Base-by-base conservation (phyloP, 2,329 filamentous ascomycete species). In the Pestalotiopsis sp. region DNA sequence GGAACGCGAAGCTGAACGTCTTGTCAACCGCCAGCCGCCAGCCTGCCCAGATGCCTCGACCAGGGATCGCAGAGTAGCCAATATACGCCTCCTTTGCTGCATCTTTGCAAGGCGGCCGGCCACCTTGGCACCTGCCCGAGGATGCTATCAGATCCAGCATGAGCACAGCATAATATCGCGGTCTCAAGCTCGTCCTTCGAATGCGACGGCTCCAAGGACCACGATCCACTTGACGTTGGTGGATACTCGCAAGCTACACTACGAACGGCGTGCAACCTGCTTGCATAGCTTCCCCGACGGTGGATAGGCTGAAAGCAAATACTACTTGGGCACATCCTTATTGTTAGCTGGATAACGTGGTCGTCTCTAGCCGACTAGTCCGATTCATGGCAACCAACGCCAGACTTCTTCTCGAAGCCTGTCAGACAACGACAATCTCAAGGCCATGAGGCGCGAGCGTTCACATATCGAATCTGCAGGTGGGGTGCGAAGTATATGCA, bases 371-470 rank as follows among this genome's bases (percentile, higher is more conserved):
- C 17, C 20, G 17, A 52, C 44, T 52, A 52, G 56, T 26, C 11
- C 14, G 20, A 22, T 58, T 22, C 58, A 40, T 40, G 35, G 35
- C 58, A 38, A 22, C 26, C 58, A 38, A 30, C 60, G 60, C 60
- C 60, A 63, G 60, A 63, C 60, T 63, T 52, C 35, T 63, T 63
- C 60, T 63, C 60, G 60, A 63, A 63, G 60, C 38, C 60, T 48
- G 60, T 63, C 60, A 63, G 13, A 14, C 13, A 38, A 35, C 13
- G 60, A 61, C n/a, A 39, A 39, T 10, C n/a, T 17, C n/a, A 20
- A 14, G 13, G 58, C n/a, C 35, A 26, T n/a, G 10, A 35, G 58
- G 10, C 30, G 58, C 24, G 58, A 61, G 17, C 26, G 24, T 40
- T 61, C 24, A 39, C 24, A 26, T 39, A 22, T 35, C 38, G 20